Evolutionary conservation across 768 basidiomycete species (phyloP).

Genomic region (Rhodotorula kratochvilovae): DNA sequence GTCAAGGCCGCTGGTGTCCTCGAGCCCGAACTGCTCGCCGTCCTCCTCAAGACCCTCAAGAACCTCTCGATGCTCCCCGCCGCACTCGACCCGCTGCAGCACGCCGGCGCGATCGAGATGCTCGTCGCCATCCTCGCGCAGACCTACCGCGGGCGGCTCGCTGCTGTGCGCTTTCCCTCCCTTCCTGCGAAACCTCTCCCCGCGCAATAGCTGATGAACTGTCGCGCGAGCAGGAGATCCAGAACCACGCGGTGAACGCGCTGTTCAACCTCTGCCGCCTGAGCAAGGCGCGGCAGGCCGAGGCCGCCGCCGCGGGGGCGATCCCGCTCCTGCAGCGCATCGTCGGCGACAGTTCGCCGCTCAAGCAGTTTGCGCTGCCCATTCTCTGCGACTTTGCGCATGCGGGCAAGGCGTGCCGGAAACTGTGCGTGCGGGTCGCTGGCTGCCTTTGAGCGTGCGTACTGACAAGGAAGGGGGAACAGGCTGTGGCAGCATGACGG

Average conservation of each 20-base stretch:
- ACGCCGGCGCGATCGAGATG: constrained; percentile 88
- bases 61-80: constrained; percentile 91
- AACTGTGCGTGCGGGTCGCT: constrained; percentile 50
- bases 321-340: constrained; percentile 86
- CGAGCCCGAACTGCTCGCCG: constrained; percentile 79
- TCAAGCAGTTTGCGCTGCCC: constrained; percentile 94
- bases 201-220: too few species aligned
- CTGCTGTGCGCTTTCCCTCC: constrained; percentile 56
- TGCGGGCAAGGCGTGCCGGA: constrained; percentile 87
- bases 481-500: constrained; percentile 80
- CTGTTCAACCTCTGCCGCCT: constrained; percentile 93
- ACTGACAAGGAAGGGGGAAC: background rate
- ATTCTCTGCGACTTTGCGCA: constrained; percentile 94
- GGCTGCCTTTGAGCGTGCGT: too few species aligned
- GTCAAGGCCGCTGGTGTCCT: constrained; percentile 80
- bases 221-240: constrained; percentile 78
- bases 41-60: constrained; percentile 89
- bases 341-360: constrained; percentile 78
- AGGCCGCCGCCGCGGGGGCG: constrained; percentile 91
- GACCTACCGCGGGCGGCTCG: constrained; percentile 69
- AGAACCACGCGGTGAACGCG: constrained; percentile 94
- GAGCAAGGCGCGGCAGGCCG: constrained; percentile 91
- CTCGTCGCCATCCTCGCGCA: constrained; percentile 79
- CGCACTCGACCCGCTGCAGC: constrained; percentile 86
- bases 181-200: background rate